phyloP scores from a whole-genome alignment of 441 rosid genomes.

The Aquilaria agallochum region DNA sequence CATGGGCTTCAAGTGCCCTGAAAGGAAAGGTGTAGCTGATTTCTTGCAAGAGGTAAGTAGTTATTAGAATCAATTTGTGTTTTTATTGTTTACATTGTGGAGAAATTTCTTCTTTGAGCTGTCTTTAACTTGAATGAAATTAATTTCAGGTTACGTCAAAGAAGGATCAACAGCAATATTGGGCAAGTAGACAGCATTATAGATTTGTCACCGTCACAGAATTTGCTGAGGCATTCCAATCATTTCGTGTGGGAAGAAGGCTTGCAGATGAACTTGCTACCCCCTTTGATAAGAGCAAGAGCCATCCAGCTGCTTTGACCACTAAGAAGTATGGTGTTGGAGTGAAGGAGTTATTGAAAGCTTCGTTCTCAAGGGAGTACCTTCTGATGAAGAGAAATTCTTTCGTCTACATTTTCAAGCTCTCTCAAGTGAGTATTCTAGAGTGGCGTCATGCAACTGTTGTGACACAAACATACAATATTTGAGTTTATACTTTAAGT shows the following conservation, averaged over 20 bases:
- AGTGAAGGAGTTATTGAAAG: constrained; percentile 55
- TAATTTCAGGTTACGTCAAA: constrained; percentile 76
- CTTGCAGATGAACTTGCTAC: constrained; percentile 46
- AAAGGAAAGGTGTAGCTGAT: constrained; percentile 86
- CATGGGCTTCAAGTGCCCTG: constrained; percentile 90
- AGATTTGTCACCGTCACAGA: constrained; percentile 55
- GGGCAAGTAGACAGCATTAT: constrained; percentile 58
- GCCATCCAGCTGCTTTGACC: constrained; percentile 77
- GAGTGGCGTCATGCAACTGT: not conserved
- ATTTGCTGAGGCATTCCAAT: constrained; percentile 69
- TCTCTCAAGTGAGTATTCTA: constrained; percentile 44
- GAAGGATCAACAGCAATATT: constrained; percentile 88
- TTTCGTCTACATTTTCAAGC: constrained; percentile 75
- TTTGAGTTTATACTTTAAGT: not conserved
- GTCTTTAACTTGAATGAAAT: not conserved
- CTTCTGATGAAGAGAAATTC: constrained; percentile 91
- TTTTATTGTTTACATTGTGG: too few relatives aligned
- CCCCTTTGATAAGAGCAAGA: constrained; percentile 57
- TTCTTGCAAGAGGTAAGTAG: constrained; percentile 64
- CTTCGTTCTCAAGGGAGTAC: constrained; percentile 64
- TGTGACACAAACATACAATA: not conserved
- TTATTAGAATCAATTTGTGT: not conserved
- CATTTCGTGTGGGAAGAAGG: constrained; percentile 53
- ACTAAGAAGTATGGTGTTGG: constrained; percentile 65
- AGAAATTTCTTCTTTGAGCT: constrained; percentile 2